Base-by-base conservation (phyloP, 345 rosid genomes). In the Lumnitzera littorea region DNA sequence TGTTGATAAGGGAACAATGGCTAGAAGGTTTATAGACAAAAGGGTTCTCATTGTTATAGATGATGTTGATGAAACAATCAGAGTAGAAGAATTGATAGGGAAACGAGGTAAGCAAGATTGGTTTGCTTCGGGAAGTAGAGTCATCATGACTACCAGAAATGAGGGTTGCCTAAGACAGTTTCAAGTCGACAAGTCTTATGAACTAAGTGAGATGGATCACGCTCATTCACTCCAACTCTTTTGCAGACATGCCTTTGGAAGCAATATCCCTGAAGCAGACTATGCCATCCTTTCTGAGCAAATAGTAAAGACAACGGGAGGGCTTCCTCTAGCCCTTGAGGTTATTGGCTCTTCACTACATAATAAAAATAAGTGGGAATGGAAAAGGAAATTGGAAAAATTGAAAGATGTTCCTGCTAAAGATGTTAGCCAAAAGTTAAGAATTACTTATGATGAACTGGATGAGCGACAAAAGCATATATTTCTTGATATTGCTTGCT, bases 401-500 rank as follows among this genome's bases (percentile, higher is more conserved):
- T 25, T 59, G n/a, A 24, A 53, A 55, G 46, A 47, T 2, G n/a
- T 48, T 24, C 59, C 70, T 12, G 4, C 6, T 11, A n/a, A 3
- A 2, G 13, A 61, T 2, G 53, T 67, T 60, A 52, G 13, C 11
- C 41, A 36, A 2, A 31, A 31, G 43, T 49, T 61, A 24, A 55
- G 51, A 55, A 55, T 55, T 24, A 56, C 61, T 56, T 61, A 29
- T 41, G 71, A 61, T 20, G 36, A 36, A 17, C 43, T 67, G 9
- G 56, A 67, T 6, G 31, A 14, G 13, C 23, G 43, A 1, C 24
- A 54, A 13, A 31, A 23, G 46, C 13, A 49, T 11, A 17, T 67
- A 17, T 67, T 67, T 12, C 66, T 67, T 7, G 57, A 67, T 12
- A 61, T 61, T 31, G 63, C 62, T 5, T 66, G 63, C 36, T 46